These are phyloP conservation scores for Talaromyces trachyspermus DNA, from an alignment of 495 filamentous ascomycete species.

Conservation along the genomic window DNA sequence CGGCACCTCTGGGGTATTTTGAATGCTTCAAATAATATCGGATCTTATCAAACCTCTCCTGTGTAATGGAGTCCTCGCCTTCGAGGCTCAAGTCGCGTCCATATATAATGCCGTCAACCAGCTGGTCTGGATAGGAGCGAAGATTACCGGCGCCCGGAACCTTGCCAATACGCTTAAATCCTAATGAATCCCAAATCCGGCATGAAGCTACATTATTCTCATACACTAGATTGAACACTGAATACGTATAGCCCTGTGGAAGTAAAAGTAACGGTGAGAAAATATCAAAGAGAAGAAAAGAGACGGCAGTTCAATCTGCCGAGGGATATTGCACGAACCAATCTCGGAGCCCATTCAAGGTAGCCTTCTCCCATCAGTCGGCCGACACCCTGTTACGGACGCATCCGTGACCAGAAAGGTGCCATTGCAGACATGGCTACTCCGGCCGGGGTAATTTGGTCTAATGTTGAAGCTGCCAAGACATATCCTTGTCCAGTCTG, in stretches of 20 bases:
- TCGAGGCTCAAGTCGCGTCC: constrained; percentile 74
- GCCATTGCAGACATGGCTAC: constrained; percentile 93
- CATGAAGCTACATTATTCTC: constrained; percentile 94
- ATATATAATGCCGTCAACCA: constrained; percentile 94
- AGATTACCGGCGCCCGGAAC: constrained; percentile 84
- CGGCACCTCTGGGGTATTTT: constrained; percentile 88
- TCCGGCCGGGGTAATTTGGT: constrained; percentile 94
- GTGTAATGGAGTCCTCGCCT: constrained; percentile 82
- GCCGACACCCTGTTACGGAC: constrained; percentile 84
- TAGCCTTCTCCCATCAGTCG: constrained; percentile 91
- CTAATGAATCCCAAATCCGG: constrained; percentile 94
- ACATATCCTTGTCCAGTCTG: constrained; percentile 79
- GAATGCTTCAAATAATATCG: constrained; percentile 91
- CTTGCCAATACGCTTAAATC: constrained; percentile 92
- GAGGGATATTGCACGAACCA: too few species aligned
- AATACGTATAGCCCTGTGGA: constrained; percentile 78
- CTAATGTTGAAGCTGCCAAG: constrained; percentile 95
- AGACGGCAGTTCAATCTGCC: too few species aligned
- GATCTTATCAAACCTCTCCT: constrained; percentile 98
- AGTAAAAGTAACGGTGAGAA: neutral
- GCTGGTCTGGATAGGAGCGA: constrained; percentile 67
- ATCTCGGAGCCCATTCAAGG: constrained; percentile 86
- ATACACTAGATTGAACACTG: constrained; percentile 96
- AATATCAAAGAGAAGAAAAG: too few species aligned
- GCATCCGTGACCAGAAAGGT: constrained; percentile 91